phyloP scores from a whole-genome alignment of 1,284 basidiomycete species.

The Pseudozyma hubeiensis region DNA sequence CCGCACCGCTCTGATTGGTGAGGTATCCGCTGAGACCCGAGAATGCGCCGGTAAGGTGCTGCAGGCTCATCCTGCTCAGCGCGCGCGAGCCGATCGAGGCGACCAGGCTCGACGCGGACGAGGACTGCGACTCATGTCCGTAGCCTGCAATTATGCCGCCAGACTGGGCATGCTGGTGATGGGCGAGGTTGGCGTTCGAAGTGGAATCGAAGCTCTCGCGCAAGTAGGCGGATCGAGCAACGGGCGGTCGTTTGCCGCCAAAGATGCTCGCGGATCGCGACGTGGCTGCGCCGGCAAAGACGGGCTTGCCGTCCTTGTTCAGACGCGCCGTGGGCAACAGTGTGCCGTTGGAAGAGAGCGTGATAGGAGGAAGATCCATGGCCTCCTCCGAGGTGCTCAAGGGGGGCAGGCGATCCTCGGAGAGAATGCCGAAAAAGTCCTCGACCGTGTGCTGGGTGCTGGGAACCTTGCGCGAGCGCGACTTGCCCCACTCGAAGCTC shows the following conservation, averaged over 20 bases:
- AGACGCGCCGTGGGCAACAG: constrained; percentile 29
- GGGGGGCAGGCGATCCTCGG: constrained; percentile 42
- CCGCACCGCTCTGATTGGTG: constrained; percentile 40
- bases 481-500: constrained; percentile 50
- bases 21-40: constrained; percentile 54
- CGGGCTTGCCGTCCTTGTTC: constrained; percentile 32
- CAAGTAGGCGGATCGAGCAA: constrained; percentile 52
- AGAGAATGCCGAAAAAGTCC: constrained; percentile 62
- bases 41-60: constrained; percentile 52
- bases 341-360: constrained; percentile 28
- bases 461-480: constrained; percentile 17
- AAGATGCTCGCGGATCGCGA: constrained; percentile 27
- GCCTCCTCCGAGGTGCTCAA: constrained; percentile 48
- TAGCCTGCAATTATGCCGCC: neutral
- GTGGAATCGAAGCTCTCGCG: constrained; percentile 49
- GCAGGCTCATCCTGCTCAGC: constrained; percentile 53
- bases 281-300: neutral
- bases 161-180: constrained; percentile 1
- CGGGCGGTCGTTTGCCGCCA: constrained; percentile 43
- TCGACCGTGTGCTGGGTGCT: constrained; percentile 34
- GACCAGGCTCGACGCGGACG: constrained; percentile 28
- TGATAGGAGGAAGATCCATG: constrained; percentile 60
- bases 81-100: constrained; percentile 39
- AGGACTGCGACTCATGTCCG: constrained; percentile 24
- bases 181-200: neutral